Evolutionary conservation across 176 grass and related monocot genomes (phyloP).

Genomic region (Carex cristatella): DNA sequence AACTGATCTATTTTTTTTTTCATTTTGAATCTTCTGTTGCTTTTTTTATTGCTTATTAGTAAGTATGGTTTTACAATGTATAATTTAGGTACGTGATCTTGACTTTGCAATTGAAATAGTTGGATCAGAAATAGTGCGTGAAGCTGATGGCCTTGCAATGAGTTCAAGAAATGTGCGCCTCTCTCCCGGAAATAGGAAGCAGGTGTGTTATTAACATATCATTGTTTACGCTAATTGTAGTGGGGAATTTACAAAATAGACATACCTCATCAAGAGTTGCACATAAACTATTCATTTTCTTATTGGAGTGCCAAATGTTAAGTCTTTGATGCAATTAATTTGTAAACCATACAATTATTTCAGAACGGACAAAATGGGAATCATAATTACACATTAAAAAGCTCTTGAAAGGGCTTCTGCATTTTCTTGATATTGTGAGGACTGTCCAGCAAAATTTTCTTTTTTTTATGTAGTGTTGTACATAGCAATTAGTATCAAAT

Average conservation of each 20-base stretch:
- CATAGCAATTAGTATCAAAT: not conserved
- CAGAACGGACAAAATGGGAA: not conserved
- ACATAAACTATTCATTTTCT: not conserved
- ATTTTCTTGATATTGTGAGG: not conserved
- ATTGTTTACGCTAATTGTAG: not conserved
- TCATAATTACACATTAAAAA: no score
- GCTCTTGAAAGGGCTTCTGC: not conserved
- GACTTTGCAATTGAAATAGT: slow-evolving; percentile 78
- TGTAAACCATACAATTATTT: not conserved
- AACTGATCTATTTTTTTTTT: not conserved
- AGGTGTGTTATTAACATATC: slow-evolving; percentile 37
- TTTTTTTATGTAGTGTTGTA: not conserved
- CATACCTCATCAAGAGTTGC: slow-evolving; percentile 1
- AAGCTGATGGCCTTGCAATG: slow-evolving; percentile 93
- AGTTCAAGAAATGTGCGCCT: slow-evolving; percentile 89
- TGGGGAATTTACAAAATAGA: not conserved
- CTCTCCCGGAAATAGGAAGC: slow-evolving; percentile 41
- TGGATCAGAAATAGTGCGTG: slow-evolving; percentile 80
- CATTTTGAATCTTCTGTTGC: not conserved
- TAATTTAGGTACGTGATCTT: slow-evolving; percentile 74
- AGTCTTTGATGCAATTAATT: not conserved
- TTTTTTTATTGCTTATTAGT: slow-evolving; percentile 5
- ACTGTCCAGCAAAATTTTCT: not conserved
- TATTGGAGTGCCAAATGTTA: not conserved
- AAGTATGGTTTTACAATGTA: slow-evolving; percentile 1